Percentiles rank a stretch among this genome's conserved stretches.
Evolutionary conservation across 2,329 filamentous ascomycete genomes (phyloP).

Genomic region (Aspergillus hortae): DNA sequence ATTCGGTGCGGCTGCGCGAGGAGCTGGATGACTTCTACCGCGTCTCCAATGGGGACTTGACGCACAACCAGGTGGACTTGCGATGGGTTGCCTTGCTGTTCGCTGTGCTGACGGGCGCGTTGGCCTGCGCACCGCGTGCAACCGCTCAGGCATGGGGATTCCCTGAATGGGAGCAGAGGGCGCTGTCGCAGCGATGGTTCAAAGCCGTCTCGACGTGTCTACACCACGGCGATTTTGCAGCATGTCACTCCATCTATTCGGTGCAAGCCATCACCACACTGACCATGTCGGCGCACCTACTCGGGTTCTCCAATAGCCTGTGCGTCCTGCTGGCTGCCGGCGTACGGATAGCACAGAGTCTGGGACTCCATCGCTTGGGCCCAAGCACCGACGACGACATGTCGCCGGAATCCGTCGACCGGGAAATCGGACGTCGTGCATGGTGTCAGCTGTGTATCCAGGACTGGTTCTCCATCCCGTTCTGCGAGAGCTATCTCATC

Average conservation of each 20-base stretch:
- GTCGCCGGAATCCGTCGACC: conserved; percentile 16
- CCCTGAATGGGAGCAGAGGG: conserved; percentile 37
- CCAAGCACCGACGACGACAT: conserved; percentile 14
- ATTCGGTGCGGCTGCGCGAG: conserved; percentile 35
- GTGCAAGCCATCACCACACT: conserved; percentile 48
- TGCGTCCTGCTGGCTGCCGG: conserved; percentile 45
- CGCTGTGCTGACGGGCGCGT: conserved; percentile 41
- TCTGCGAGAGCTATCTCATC: conserved; percentile 37
- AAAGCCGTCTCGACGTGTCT: conserved; percentile 45
- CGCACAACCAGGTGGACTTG: conserved; percentile 33
- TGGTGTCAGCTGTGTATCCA: conserved; percentile 40
- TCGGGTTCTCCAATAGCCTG: conserved; percentile 48
- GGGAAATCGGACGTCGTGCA: conserved; percentile 37
- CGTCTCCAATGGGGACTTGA: conserved; percentile 26
- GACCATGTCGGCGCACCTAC: conserved; percentile 49
- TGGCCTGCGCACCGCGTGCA: conserved; percentile 39
- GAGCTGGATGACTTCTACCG: conserved; percentile 32
- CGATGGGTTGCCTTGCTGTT: conserved; percentile 48
- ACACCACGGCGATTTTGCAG: conserved; percentile 46
- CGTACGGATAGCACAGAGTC: conserved; percentile 46
- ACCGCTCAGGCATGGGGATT: conserved; percentile 45
- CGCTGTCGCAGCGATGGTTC: conserved; percentile 45
- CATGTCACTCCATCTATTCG: conserved; percentile 40
- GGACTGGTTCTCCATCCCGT: conserved; percentile 44
- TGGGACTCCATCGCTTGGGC: conserved; percentile 44